Conservation (phyloP, 352 stramenopile genomes). For the Elongisporangium anandrum region DNA sequence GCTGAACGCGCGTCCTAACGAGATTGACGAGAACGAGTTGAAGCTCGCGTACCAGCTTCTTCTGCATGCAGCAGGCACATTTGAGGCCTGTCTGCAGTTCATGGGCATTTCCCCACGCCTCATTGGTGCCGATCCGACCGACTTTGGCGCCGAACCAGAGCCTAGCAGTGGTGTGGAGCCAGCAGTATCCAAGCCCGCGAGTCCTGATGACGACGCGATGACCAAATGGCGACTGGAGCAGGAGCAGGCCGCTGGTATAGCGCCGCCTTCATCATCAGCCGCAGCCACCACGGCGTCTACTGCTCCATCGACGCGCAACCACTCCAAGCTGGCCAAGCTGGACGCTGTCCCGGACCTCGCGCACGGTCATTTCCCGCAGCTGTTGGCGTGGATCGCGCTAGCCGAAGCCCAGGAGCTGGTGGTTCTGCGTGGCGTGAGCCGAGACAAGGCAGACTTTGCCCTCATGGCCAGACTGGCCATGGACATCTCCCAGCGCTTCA, state of each 20-base stretch:
- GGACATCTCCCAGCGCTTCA: conserved; percentile 50
- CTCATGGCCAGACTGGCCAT: conserved; percentile 64
- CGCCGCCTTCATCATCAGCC: conserved; percentile 1
- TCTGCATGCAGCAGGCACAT: conserved; percentile 46
- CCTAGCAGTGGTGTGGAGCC: not conserved
- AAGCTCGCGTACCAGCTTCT: conserved; percentile 69
- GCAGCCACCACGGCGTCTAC: conserved; percentile 1
- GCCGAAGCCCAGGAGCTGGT: conserved; percentile 66
- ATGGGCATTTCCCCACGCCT: conserved; percentile 25
- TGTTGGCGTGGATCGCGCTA: conserved; percentile 53
- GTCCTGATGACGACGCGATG: conserved; percentile 37
- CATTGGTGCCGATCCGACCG: conserved; percentile 25
- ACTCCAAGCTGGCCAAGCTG: conserved; percentile 29
- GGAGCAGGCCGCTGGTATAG: conserved; percentile 9
- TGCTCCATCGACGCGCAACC: not conserved
- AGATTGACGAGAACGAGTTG: conserved; percentile 56
- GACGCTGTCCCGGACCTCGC: conserved; percentile 51
- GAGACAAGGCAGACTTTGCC: conserved; percentile 53
- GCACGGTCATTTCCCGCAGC: conserved; percentile 35
- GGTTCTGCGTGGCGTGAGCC: conserved; percentile 50
- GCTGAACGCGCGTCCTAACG: conserved; percentile 26
- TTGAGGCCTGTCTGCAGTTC: conserved; percentile 43
- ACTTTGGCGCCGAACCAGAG: conserved; percentile 19
- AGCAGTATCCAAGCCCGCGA: not conserved
- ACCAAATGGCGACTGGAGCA: conserved; percentile 58